phyloP scores from a whole-genome alignment of 495 filamentous ascomycete species.

The Penicillium egyptiacum region DNA sequence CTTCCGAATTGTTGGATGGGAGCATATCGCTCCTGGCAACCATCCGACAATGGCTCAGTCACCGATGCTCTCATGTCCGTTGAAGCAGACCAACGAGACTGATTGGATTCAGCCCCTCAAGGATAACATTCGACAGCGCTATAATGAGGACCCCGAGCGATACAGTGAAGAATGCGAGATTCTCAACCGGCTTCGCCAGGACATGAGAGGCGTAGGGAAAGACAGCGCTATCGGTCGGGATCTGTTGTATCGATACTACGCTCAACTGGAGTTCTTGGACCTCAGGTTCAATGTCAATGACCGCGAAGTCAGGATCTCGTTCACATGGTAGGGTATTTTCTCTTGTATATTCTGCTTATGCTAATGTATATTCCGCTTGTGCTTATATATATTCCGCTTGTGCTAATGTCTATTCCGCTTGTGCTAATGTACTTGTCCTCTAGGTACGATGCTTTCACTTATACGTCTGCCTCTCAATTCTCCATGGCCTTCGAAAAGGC shows the following conservation, averaged over 20 bases:
- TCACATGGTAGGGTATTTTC: slow-evolving; percentile 75
- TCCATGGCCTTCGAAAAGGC: slow-evolving; percentile 97
- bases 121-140: slow-evolving; percentile 86
- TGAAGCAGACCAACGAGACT: slow-evolving; percentile 99
- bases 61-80: slow-evolving; percentile 88
- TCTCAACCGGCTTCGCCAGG: slow-evolving; percentile 94
- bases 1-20: slow-evolving; percentile 33
- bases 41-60: slow-evolving; percentile 65
- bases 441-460: slow-evolving; percentile 98
- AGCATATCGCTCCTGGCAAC: slow-evolving; percentile 42
- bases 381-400: neutral
- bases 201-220: slow-evolving; percentile 97
- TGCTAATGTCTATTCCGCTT: neutral
- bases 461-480: slow-evolving; percentile 92
- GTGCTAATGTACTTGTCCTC: neutral
- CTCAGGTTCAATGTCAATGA: slow-evolving; percentile 96
- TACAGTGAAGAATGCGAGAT: slow-evolving; percentile 94
- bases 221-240: slow-evolving; percentile 94
- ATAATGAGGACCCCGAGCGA: slow-evolving; percentile 93
- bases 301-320: slow-evolving; percentile 97
- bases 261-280: slow-evolving; percentile 91
- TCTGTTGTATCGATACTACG: slow-evolving; percentile 94
- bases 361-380: neutral
- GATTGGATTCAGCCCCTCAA: slow-evolving; percentile 96
- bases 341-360: neutral